phyloP scores from a whole-genome alignment of 83 land plant species.

The Thuja plicata region DNA sequence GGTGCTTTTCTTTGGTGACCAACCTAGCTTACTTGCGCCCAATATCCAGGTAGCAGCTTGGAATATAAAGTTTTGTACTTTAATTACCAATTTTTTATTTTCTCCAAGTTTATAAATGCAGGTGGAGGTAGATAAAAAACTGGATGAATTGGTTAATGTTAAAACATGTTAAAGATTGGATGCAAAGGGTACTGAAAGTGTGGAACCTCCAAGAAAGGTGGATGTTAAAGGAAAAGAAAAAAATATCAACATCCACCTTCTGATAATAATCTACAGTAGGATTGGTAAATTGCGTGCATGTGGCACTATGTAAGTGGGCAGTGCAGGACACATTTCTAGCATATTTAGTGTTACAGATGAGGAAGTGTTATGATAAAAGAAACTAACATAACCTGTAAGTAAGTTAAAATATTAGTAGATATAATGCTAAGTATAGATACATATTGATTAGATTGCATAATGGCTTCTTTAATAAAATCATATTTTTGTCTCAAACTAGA shows the following conservation, averaged over 20 bases:
- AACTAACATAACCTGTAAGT: not conserved
- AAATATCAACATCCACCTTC: not conserved
- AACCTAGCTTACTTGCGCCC: conserved; percentile 97
- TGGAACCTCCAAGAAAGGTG: not conserved
- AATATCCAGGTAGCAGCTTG: conserved; percentile 84
- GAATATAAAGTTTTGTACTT: not conserved
- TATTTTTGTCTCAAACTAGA: not conserved
- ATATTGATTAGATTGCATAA: not conserved
- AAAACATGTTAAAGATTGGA: not conserved
- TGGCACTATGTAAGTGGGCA: no score
- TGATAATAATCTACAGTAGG: not conserved
- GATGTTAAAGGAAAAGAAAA: not conserved
- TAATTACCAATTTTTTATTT: not conserved
- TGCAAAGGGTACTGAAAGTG: not conserved
- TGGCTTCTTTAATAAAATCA: not conserved
- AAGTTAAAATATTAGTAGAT: not conserved
- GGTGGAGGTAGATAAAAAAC: not conserved
- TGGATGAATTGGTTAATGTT: not conserved
- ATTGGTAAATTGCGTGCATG: no score
- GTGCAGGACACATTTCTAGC: no score
- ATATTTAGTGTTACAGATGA: not conserved
- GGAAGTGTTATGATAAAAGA: not conserved
- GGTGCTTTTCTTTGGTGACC: conserved; percentile 96
- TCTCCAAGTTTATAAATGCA: not conserved
- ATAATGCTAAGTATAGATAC: not conserved